A percentile compares a stretch with the other conserved stretches of the same genome.
Conservation (phyloP, 2,329 filamentous ascomycete species). For the Pseudopyrenochaeta lycopersici region DNA sequence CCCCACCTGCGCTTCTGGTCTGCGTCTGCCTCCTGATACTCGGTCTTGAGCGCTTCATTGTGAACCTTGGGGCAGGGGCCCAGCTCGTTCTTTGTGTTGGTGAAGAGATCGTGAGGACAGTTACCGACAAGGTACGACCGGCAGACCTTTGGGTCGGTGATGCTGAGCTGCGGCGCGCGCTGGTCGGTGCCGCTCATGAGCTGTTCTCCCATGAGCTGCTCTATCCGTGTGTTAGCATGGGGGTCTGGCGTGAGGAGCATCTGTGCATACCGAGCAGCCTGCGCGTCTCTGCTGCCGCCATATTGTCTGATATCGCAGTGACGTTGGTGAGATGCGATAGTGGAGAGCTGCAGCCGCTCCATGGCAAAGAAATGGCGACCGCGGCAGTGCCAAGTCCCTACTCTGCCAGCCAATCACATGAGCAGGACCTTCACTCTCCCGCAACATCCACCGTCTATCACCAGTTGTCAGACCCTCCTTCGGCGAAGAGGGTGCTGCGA, state of each 20-base stretch:
- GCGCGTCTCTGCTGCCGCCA: slow-evolving; percentile 98
- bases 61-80: slow-evolving; percentile 89
- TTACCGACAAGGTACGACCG: slow-evolving; percentile 92
- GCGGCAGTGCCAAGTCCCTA: slow-evolving; percentile 29
- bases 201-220: slow-evolving; percentile 82
- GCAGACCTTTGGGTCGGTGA: slow-evolving; percentile 93
- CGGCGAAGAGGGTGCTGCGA: slow-evolving; percentile 33
- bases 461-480: slow-evolving; percentile 9
- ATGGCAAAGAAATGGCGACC: slow-evolving; percentile 34
- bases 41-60: slow-evolving; percentile 84
- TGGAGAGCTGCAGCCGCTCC: slow-evolving; percentile 8
- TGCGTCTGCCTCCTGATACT: slow-evolving; percentile 80
- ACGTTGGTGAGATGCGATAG: slow-evolving; percentile 11
- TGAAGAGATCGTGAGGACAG: slow-evolving; percentile 98
- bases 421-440: slow-evolving; percentile 14
- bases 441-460: slow-evolving; percentile 7
- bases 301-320: slow-evolving; percentile 53
- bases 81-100: slow-evolving; percentile 98
- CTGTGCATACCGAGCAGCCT: slow-evolving; percentile 81
- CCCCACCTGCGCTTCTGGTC: slow-evolving; percentile 79
- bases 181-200: slow-evolving; percentile 79
- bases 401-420: slow-evolving; percentile 31
- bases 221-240: slow-evolving; percentile 55
- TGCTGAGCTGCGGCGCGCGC: slow-evolving; percentile 81
- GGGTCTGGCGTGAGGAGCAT: neutral